phyloP scores from a whole-genome alignment of 1,284 basidiomycete genomes.

The Pyrrhoderma lamaoense region DNA sequence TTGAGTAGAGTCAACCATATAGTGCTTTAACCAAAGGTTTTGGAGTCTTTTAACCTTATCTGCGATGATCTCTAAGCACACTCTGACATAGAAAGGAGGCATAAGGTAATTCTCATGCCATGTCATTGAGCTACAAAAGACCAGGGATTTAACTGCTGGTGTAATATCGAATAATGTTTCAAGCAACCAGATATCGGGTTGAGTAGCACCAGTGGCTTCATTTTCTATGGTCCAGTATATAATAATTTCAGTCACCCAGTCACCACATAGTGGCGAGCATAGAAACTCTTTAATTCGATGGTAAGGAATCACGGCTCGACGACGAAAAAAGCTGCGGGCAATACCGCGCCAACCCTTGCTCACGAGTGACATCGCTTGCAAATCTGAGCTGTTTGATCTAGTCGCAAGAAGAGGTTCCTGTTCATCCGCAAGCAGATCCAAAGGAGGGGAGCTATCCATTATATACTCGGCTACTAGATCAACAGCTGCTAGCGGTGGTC shows the following conservation, averaged over 20 bases:
- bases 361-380: constrained; percentile 1
- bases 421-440: neutral
- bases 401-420: neutral
- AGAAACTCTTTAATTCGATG: constrained; percentile 1
- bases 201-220: neutral
- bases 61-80: constrained; percentile 1
- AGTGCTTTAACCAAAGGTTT: constrained; percentile 3
- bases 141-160: neutral
- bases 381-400: neutral
- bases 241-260: constrained; percentile 1
- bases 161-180: neutral
- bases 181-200: constrained; percentile 1
- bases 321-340: too few species aligned
- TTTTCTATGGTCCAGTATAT: constrained; percentile 5
- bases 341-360: too few species aligned
- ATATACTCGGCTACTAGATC: neutral
- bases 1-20: too few species aligned
- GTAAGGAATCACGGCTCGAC: constrained; percentile 3
- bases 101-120: too few species aligned
- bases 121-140: too few species aligned
- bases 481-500: neutral
- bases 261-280: constrained; percentile 1
- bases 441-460: neutral
- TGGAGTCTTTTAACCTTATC: neutral
- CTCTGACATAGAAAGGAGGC: neutral